These are phyloP conservation scores for Pseudogymnoascus sp. DNA, from an alignment of 2,329 filamentous ascomycete species.

Conservation along the genomic window DNA sequence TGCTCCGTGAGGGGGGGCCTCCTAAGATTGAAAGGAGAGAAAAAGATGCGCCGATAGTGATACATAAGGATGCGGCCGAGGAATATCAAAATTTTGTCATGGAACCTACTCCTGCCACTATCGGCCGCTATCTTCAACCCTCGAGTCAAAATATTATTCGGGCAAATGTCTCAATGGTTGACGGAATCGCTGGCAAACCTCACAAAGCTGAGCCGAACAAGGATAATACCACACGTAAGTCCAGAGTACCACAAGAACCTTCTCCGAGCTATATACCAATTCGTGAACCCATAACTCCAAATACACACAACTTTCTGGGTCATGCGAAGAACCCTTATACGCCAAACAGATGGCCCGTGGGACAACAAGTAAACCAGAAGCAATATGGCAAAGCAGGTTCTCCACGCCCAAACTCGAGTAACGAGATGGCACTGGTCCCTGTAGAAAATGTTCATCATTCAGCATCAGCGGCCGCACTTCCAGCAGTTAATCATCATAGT, in stretches of 20 bases:
- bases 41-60: not conserved
- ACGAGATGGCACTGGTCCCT: not conserved
- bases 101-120: not conserved
- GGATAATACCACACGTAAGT: not conserved
- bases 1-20: not conserved
- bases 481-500: not conserved
- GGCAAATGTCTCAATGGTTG: not conserved
- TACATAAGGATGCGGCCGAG: not conserved
- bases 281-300: not conserved
- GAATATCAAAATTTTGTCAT: not conserved
- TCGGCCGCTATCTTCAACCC: conserved; percentile 3
- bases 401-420: not conserved
- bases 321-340: not conserved
- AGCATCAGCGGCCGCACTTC: not conserved
- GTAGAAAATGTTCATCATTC: not conserved
- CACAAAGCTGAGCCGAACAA: not conserved
- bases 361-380: not conserved
- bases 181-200: too few species aligned
- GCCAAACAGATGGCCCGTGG: not conserved
- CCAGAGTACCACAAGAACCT: not conserved
- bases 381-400: not conserved
- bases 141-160: conserved; percentile 5
- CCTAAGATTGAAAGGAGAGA: not conserved
- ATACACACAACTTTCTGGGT: not conserved
- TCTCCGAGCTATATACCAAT: not conserved